Percentiles rank a stretch among this genome's conserved stretches.
phyloP scores from a whole-genome alignment of 495 filamentous ascomycete species.

The Podospora appendiculata region DNA sequence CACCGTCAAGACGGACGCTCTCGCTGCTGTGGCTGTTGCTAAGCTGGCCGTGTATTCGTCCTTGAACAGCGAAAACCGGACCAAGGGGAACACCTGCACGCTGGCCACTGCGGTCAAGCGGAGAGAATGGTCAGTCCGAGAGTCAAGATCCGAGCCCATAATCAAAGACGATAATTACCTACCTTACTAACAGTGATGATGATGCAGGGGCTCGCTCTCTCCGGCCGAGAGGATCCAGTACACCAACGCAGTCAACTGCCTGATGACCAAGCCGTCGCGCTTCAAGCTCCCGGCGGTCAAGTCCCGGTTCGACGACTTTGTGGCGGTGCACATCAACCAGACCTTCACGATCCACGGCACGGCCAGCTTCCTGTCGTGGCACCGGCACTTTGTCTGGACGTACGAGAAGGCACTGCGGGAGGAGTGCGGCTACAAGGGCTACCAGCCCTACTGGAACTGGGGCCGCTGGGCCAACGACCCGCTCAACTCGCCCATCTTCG shows the following conservation, averaged over 20 bases:
- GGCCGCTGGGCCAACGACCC: slow-evolving; percentile 31
- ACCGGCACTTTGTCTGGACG: slow-evolving; percentile 54
- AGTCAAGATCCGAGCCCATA: too few species aligned
- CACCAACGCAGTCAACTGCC: slow-evolving; percentile 55
- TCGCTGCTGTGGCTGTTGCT: neutral
- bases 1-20: neutral
- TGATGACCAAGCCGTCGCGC: slow-evolving; percentile 43
- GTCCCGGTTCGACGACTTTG: slow-evolving; percentile 59
- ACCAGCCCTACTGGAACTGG: slow-evolving; percentile 62
- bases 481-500: slow-evolving; percentile 51
- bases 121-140: slow-evolving; percentile 2
- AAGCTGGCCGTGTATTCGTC: neutral
- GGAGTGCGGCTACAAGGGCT: slow-evolving; percentile 61
- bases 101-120: neutral
- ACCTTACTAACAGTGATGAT: too few species aligned
- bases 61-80: neutral
- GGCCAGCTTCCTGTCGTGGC: slow-evolving; percentile 62
- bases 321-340: slow-evolving; percentile 58
- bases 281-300: slow-evolving; percentile 30
- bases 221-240: slow-evolving; percentile 42
- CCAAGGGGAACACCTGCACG: neutral
- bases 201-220: slow-evolving; percentile 36
- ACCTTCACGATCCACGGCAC: slow-evolving; percentile 53
- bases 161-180: too few species aligned
- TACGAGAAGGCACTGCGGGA: slow-evolving; percentile 61